Conservation (phyloP, 257 asterid species). For the Solanum chmielewskii region DNA sequence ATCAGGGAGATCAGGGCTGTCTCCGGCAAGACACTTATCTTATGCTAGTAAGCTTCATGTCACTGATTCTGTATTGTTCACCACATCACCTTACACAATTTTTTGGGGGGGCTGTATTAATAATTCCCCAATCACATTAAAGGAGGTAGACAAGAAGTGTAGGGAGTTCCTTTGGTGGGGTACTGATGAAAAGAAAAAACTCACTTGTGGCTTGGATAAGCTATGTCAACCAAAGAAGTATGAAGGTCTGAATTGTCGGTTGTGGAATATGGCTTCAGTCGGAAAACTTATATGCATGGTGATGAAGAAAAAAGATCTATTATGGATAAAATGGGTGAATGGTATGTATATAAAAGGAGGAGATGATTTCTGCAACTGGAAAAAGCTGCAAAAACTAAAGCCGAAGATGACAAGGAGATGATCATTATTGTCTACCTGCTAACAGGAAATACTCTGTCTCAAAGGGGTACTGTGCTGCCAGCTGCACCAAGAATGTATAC, state of each 20-base stretch:
- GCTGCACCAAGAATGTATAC: not conserved
- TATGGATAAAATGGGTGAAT: not conserved
- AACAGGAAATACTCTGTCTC: not conserved
- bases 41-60: not conserved
- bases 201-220: not conserved
- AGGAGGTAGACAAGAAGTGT: not conserved
- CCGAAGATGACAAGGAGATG: not conserved
- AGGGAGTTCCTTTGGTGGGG: not conserved
- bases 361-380: not conserved
- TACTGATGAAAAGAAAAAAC: not conserved
- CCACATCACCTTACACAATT: not conserved
- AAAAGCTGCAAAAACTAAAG: not conserved
- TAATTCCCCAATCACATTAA: not conserved
- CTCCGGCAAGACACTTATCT: not conserved
- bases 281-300: not conserved
- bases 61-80: not conserved
- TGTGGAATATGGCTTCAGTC: not conserved
- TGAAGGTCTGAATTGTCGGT: not conserved
- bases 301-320: not conserved
- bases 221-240: not conserved
- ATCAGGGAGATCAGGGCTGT: not conserved
- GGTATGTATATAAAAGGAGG: not conserved
- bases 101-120: not conserved
- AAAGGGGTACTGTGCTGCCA: not conserved
- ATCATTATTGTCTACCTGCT: not conserved